Evolutionary conservation across 345 rosid genomes (phyloP).

Genomic region (Trapa bicornis): DNA sequence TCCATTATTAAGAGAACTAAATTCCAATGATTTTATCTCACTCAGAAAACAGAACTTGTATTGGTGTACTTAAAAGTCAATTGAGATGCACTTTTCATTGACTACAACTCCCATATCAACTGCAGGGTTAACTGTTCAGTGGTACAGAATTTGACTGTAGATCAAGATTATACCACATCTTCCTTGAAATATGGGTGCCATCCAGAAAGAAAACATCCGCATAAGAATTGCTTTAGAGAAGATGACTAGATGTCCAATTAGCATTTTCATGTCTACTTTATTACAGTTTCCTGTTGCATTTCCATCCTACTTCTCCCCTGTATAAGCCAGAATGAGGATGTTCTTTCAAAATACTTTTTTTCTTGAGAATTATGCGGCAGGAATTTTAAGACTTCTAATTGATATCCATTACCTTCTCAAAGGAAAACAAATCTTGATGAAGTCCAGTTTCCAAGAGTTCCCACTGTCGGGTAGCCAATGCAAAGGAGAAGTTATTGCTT

Average conservation of each 20-base stretch:
- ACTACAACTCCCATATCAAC: too few species aligned
- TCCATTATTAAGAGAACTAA: too few species aligned
- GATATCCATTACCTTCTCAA: slow-evolving; percentile 47
- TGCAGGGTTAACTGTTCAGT: slow-evolving; percentile 63
- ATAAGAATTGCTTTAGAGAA: not conserved
- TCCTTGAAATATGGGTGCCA: not conserved
- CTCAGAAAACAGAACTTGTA: not conserved
- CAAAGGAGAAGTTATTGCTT: slow-evolving; percentile 71
- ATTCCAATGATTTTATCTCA: too few species aligned
- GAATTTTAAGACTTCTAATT: too few species aligned
- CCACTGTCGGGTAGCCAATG: slow-evolving; percentile 79
- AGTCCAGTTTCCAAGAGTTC: slow-evolving; percentile 52
- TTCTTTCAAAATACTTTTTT: too few species aligned
- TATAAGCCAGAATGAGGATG: not conserved
- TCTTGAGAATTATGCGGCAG: not conserved
- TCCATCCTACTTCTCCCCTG: not conserved
- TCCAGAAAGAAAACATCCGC: not conserved
- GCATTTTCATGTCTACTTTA: not conserved
- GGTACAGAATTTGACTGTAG: slow-evolving; percentile 86
- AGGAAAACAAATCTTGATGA: slow-evolving; percentile 46
- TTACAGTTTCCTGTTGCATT: not conserved
- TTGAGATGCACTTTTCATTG: not conserved
- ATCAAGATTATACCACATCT: slow-evolving; percentile 22
- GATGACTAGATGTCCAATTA: not conserved
- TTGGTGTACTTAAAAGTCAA: too few species aligned